Percentiles rank a stretch among this genome's conserved stretches.
phyloP scores from a whole-genome alignment of 257 asterid genomes.

The Petunia axillaris region DNA sequence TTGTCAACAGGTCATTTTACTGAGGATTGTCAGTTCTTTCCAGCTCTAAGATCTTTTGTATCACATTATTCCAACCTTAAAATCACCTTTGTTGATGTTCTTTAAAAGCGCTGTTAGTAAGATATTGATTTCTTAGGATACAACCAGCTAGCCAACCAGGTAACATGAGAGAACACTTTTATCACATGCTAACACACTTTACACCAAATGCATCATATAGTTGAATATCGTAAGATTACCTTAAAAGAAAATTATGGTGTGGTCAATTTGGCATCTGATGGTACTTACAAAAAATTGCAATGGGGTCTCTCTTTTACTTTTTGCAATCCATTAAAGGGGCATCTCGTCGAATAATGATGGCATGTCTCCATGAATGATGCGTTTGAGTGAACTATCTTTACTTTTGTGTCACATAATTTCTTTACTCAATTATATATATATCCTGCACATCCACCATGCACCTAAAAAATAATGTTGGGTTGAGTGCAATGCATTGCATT shows the following conservation, averaged over 20 bases:
- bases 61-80: constrained; percentile 25
- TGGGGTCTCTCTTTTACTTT: not conserved
- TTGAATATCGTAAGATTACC: not conserved
- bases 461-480: not conserved
- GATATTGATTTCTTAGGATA: constrained; percentile 25
- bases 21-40: constrained; percentile 19
- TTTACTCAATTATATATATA: constrained; percentile 8
- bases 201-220: not conserved
- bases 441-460: not conserved
- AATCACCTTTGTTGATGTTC: constrained; percentile 9
- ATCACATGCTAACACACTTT: constrained; percentile 40
- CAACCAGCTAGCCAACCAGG: constrained; percentile 26
- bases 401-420: not conserved
- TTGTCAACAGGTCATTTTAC: constrained; percentile 16
- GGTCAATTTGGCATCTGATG: too few relatives aligned
- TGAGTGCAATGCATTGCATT: not conserved
- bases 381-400: constrained; percentile 3
- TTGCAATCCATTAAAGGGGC: constrained; percentile 2
- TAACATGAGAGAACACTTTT: constrained; percentile 16
- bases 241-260: not conserved
- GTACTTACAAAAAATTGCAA: too few relatives aligned
- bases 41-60: not conserved
- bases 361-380: constrained; percentile 15
- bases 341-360: constrained; percentile 13
- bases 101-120: constrained; percentile 15